Evolutionary conservation across 495 filamentous ascomycete genomes (phyloP).

Genomic region (Friedmanniomyces simplex): DNA sequence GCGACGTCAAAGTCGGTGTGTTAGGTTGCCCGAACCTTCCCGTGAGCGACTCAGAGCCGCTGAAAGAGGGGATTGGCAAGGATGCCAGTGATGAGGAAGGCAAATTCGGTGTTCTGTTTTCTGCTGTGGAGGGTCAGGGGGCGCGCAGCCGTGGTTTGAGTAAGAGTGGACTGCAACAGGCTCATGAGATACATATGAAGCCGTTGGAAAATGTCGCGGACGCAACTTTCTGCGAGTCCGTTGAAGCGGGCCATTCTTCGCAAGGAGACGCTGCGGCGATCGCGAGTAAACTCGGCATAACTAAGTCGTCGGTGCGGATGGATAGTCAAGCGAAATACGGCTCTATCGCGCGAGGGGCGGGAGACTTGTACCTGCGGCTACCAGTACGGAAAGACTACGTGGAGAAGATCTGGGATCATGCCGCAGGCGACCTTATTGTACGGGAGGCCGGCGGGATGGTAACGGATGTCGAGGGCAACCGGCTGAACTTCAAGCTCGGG

Average conservation of each 20-base stretch:
- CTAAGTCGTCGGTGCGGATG: constrained; percentile 73
- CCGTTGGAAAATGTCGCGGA: constrained; percentile 58
- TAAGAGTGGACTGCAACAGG: constrained; percentile 45
- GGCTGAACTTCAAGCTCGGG: constrained; percentile 75
- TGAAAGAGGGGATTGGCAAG: constrained; percentile 55
- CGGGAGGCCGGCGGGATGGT: constrained; percentile 88
- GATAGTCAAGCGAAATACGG: constrained; percentile 98
- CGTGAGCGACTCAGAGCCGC: constrained; percentile 58
- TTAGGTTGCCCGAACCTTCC: constrained; percentile 92
- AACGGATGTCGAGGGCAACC: constrained; percentile 69
- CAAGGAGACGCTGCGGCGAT: constrained; percentile 81
- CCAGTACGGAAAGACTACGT: constrained; percentile 77
- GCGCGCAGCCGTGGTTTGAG: constrained; percentile 63
- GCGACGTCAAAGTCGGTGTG: constrained; percentile 89
- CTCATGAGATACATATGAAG: constrained; percentile 66
- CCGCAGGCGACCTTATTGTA: constrained; percentile 89
- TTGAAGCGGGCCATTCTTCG: constrained; percentile 81
- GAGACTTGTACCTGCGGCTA: constrained; percentile 85
- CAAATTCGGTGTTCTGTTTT: constrained; percentile 69
- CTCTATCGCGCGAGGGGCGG: constrained; percentile 87
- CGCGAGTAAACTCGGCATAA: constrained; percentile 74
- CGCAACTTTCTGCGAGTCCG: constrained; percentile 89
- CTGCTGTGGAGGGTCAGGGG: constrained; percentile 64
- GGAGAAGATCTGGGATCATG: constrained; percentile 99
- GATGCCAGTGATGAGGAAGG: constrained; percentile 55